Percentiles rank a stretch among this genome's conserved stretches.
Evolutionary conservation across 352 stramenopile genomes (phyloP).

Genomic region (Stramenopiles sp.): DNA sequence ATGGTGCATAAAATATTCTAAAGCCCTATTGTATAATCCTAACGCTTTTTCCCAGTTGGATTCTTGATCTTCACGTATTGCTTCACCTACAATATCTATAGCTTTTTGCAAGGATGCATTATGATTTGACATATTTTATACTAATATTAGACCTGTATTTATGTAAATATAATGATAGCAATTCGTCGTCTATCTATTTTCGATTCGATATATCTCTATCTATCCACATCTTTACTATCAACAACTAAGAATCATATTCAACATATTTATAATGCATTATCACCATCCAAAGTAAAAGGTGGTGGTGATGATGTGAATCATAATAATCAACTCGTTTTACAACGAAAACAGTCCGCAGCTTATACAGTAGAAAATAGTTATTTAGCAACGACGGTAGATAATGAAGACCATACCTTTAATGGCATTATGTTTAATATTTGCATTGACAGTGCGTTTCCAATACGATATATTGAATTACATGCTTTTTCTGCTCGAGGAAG

Average conservation of each 20-base stretch:
- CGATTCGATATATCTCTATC: too few species aligned
- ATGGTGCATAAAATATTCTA: constrained; percentile 63
- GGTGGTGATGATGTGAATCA: too few species aligned
- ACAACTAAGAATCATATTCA: too few species aligned
- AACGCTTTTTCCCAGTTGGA: constrained; percentile 66
- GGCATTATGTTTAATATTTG: constrained; percentile 49
- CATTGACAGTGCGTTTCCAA: constrained; percentile 32
- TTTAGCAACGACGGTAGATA: constrained; percentile 15
- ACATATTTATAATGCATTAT: too few species aligned
- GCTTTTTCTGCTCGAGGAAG: constrained; percentile 31
- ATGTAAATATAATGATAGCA: too few species aligned
- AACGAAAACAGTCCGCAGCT: neutral
- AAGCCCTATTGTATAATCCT: constrained; percentile 55
- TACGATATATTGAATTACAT: constrained; percentile 36
- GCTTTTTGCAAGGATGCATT: constrained; percentile 19
- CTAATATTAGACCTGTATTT: too few species aligned
- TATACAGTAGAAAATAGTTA: constrained; percentile 18
- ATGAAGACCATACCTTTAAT: constrained; percentile 24
- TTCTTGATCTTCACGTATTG: constrained; percentile 59
- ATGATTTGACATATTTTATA: neutral
- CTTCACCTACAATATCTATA: constrained; percentile 57
- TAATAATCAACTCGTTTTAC: too few species aligned
- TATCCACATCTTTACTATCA: too few species aligned
- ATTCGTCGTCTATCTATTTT: too few species aligned
- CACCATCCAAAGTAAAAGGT: too few species aligned